Base-by-base conservation (phyloP, 2,329 filamentous ascomycete genomes). In the Ophiostoma australiae region DNA sequence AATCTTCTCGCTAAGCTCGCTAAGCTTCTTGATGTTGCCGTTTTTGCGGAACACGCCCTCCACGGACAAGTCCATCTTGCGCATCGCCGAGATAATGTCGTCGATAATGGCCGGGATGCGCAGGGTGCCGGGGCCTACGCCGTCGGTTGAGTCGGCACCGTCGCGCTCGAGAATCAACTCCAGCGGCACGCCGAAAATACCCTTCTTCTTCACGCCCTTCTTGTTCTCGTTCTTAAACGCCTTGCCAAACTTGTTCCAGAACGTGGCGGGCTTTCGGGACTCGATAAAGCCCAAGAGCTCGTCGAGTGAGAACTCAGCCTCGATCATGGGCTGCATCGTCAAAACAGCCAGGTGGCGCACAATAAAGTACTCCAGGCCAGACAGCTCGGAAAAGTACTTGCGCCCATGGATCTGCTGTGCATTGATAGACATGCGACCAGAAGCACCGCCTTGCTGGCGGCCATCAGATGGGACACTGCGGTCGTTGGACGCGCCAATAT, bases 31-130 rank as follows among this genome's bases (percentile, higher is more conserved):
- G 82, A 99, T 97, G 80, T 98, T 99, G 76, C 95, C 95, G 77
- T 98, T 99, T 85, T 99, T 99, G 76, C 95, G 90, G 87, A 99
- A 99, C 31, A 99, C 94, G 76, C 95, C 95, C 80, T 99, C 95
- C 1, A 99, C 93, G 1, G 94, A 98, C 83, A 99, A 93, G 79
- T 99, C 95, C 93, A 99, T 98, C 80, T 94, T 95, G 76, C 94
- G 90, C 92, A 99, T 97, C 15, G 94, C 93, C 4, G 92, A 91
- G 52, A 99, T 90, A 68, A 94, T 90, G 78, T 97, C 94, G 77
- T 98, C 94, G n/a, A 99, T 87, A 69, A 99, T 85, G n/a, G 93
- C 91, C 2, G 95, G 95, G 61, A 99, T 92, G 70, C 93, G 91
- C 71, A 99, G 84, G 17, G 93, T 91, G 23, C 94, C 94, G 13